A percentile compares a stretch with the other conserved stretches of the same genome.
phyloP scores from a whole-genome alignment of 768 basidiomycete species.

The Xerocomellus chrysenteron region DNA sequence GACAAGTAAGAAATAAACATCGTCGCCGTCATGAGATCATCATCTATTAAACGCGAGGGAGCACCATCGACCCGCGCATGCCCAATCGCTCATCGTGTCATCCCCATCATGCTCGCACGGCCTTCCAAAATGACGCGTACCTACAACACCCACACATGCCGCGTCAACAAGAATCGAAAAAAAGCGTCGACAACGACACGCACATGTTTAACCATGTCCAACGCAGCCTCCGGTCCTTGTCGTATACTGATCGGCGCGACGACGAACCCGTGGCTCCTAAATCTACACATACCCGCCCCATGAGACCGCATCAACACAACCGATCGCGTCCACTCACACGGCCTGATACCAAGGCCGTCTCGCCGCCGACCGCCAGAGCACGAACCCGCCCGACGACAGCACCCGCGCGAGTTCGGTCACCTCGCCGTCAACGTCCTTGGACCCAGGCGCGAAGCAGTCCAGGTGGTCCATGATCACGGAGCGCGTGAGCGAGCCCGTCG shows the following conservation, averaged over 20 bases:
- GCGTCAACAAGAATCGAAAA: neutral
- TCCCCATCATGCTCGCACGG: conserved; percentile 21
- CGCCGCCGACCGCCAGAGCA: conserved; percentile 66
- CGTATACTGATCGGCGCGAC: conserved; percentile 54
- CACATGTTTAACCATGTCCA: conserved; percentile 76
- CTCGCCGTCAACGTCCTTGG: conserved; percentile 51
- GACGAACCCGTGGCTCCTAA: conserved; percentile 52
- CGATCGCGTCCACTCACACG: conserved; percentile 29
- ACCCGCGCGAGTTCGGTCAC: conserved; percentile 54
- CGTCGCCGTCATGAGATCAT: neutral
- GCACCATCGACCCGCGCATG: neutral
- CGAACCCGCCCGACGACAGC: conserved; percentile 55
- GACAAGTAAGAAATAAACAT: neutral
- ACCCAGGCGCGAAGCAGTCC: conserved; percentile 55
- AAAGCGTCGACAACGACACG: conserved; percentile 15
- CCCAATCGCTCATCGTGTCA: too few relatives aligned
- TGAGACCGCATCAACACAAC: neutral
- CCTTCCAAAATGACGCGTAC: conserved; percentile 36
- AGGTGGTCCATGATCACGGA: conserved; percentile 73
- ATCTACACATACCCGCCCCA: conserved; percentile 31
- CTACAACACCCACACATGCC: conserved; percentile 2
- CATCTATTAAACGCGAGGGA: neutral
- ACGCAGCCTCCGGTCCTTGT: conserved; percentile 44
- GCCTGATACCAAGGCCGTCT: conserved; percentile 66
- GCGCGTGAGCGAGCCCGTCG: conserved; percentile 52